Percentiles rank a stretch among this genome's conserved stretches.
These are phyloP conservation scores for Seiridium unicorne DNA, from an alignment of 2,329 filamentous ascomycete genomes.

Conservation along the genomic window DNA sequence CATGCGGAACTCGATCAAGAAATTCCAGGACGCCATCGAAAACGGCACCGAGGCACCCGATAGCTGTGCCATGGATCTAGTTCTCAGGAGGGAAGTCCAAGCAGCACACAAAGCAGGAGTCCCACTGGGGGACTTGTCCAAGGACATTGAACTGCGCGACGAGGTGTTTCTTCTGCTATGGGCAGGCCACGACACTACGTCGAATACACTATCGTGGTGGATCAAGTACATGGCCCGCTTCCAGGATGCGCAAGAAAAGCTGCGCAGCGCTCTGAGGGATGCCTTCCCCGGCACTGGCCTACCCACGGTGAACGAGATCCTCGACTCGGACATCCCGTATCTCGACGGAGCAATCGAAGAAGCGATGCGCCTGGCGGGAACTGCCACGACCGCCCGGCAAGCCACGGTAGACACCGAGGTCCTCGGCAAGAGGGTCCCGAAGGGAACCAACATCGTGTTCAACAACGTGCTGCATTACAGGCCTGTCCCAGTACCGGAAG, in stretches of 20 bases:
- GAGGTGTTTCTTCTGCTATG: slow-evolving; percentile 3
- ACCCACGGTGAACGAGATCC: slow-evolving; percentile 22
- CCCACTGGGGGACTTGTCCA: not conserved
- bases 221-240: slow-evolving; percentile 14
- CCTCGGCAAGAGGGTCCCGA: slow-evolving; percentile 15
- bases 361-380: slow-evolving; percentile 10
- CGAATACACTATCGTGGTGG: slow-evolving; percentile 15
- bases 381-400: not conserved
- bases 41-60: not conserved
- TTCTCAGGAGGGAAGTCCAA: not conserved
- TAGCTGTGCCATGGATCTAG: not conserved
- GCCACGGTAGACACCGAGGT: slow-evolving; percentile 12
- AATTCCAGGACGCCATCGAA: no score
- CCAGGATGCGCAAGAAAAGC: slow-evolving; percentile 7
- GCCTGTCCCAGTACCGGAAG: not conserved
- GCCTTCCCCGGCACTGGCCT: slow-evolving; percentile 7
- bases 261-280: slow-evolving; percentile 7
- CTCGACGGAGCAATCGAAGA: slow-evolving; percentile 31
- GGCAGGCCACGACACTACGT: slow-evolving; percentile 13
- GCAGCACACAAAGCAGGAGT: not conserved
- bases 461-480: not conserved
- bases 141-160: slow-evolving; percentile 1
- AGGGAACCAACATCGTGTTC: slow-evolving; percentile 12
- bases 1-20: no score
- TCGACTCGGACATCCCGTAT: slow-evolving; percentile 20